These are phyloP conservation scores for Isabelozyma rhagii DNA, from an alignment of 805 yeast genomes.

Conservation along the genomic window DNA sequence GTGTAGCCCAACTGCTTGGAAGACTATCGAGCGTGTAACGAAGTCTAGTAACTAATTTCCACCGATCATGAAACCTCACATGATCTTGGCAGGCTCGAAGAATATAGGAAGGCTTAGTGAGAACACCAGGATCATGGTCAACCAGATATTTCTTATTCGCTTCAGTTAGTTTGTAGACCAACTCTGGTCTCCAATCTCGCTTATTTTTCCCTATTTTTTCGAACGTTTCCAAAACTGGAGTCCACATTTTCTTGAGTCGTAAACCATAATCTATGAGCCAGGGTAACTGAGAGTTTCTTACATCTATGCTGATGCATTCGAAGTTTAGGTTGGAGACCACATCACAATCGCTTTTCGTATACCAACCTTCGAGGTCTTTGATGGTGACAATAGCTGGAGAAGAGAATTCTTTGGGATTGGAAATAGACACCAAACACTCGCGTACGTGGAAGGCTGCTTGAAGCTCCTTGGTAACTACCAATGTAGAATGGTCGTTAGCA, in stretches of 20 bases:
- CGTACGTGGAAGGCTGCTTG: conserved; percentile 31
- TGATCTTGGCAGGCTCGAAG: conserved; percentile 70
- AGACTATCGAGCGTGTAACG: conserved; percentile 66
- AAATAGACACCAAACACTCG: conserved; percentile 18
- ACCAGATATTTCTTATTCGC: conserved; percentile 45
- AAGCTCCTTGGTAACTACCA: conserved; percentile 4
- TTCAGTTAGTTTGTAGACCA: conserved; percentile 38
- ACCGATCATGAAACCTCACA: conserved; percentile 75
- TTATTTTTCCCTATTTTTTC: conserved; percentile 7
- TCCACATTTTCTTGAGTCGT: conserved; percentile 7
- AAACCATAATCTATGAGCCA: conserved; percentile 19
- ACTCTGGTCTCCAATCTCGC: conserved; percentile 21
- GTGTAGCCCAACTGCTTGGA: conserved; percentile 50
- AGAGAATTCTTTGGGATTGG: conserved; percentile 17
- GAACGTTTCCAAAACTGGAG: conserved; percentile 15
- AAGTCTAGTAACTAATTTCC: conserved; percentile 80
- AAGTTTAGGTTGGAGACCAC: conserved; percentile 15
- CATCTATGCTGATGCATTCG: conserved; percentile 14
- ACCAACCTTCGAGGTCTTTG: conserved; percentile 38
- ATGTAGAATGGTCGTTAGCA: conserved; percentile 2
- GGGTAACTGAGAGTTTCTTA: conserved; percentile 15
- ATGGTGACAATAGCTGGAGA: conserved; percentile 13
- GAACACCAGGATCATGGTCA: conserved; percentile 82
- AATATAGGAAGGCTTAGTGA: conserved; percentile 84
- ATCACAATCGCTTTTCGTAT: conserved; percentile 12